Base-by-base conservation (phyloP, 164 flowering plant species). In the Vitis amurensis region DNA sequence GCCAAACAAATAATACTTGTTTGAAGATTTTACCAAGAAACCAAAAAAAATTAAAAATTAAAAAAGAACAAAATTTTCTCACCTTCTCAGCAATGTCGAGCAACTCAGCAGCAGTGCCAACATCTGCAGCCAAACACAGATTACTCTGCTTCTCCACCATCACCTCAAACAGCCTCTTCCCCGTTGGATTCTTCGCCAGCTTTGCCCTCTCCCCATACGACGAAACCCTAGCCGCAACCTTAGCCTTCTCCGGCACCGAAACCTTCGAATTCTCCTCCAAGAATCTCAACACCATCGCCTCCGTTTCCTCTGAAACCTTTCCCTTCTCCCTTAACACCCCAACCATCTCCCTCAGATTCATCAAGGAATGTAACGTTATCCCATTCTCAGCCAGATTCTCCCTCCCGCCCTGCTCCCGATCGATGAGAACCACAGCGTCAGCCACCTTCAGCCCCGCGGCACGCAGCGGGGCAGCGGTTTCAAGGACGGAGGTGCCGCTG, bases 341-440 rank as follows among this genome's bases (percentile, higher is more conserved):
- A 58, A 91, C 88, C 94, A 95, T 87, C 9, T 90, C 97, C 17
- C 75, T 87, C 74, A 93, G 59, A 76, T 75, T 88, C 12, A 93
- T 79, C 79, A 95, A 73, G 29, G 99, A 73, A 69, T 95, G 98
- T 71, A 95, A 59, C 12, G 44, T 70, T 55, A 95, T 86, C 66
- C 98, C 99, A 61, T 82, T 86, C 73, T 77, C 80, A 23, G 69
- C 84, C 76, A 95, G 79, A 77, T 87, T 95, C 87, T 95, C 96
- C 83, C 92, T 79, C 67, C 99, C 99, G 1, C 99, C 98, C 72
- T 95, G 98, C 75, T 93, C 96, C 16, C 99, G 71, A 61, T 95
- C 97, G 52, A 95, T 89, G 72, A 95, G 61, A 2, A 93, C 99
- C 9, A 95, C 96, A 2, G 92, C 99, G 59, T 93, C 98, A n/a